These are phyloP conservation scores for Anacardium occidentale DNA, from an alignment of 345 rosid species.

Conservation along the genomic window DNA sequence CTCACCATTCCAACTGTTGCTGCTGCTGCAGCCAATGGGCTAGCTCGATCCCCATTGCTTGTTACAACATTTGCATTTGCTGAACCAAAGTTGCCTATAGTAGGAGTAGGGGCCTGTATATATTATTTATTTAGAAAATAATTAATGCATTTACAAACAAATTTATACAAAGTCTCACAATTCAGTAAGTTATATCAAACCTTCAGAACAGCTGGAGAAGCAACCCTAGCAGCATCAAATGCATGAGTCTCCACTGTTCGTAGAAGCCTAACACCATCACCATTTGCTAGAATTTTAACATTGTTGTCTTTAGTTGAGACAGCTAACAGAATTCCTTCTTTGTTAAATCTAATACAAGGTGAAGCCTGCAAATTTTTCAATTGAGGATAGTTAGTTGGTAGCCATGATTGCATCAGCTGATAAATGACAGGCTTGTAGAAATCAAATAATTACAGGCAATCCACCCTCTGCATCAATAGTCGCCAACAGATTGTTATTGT, in stretches of 20 bases:
- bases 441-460: conserved; percentile 51
- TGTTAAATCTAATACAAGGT: conserved; percentile 74
- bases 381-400: conserved; percentile 18
- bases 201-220: conserved; percentile 62
- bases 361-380: conserved; percentile 57
- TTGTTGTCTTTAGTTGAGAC: conserved; percentile 78
- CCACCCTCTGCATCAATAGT: conserved; percentile 82
- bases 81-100: conserved; percentile 47
- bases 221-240: conserved; percentile 76
- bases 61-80: conserved; percentile 51
- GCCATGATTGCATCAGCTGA: conserved; percentile 9
- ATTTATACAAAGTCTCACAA: background rate
- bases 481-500: conserved; percentile 48
- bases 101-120: conserved; percentile 45
- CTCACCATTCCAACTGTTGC: conserved; percentile 63
- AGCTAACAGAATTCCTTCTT: conserved; percentile 76
- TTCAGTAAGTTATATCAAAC: conserved; percentile 46
- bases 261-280: conserved; percentile 70
- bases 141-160: conserved; percentile 16
- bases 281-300: conserved; percentile 69
- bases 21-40: conserved; percentile 50
- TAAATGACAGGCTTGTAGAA: conserved; percentile 3
- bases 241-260: conserved; percentile 63
- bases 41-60: conserved; percentile 49
- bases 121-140: conserved; percentile 11